phyloP scores from a whole-genome alignment of 2,329 filamentous ascomycete species.

The Fusarium odoratissimum region DNA sequence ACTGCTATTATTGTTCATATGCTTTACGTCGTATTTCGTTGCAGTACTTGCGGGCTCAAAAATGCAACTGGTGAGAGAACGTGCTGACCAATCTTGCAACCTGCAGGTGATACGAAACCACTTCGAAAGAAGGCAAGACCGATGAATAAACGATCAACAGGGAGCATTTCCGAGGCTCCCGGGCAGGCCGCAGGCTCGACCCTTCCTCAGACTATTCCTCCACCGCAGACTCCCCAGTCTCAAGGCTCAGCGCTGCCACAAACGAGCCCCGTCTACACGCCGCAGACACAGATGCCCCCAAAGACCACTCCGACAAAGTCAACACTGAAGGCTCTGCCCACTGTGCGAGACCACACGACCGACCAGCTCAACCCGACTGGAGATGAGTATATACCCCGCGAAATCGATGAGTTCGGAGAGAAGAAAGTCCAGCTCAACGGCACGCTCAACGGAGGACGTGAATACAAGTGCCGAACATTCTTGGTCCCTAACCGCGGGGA shows the following conservation, averaged over 20 bases:
- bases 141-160: constrained; percentile 68
- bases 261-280: constrained; percentile 53
- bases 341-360: constrained; percentile 95
- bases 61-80: background rate
- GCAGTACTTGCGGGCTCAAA: background rate
- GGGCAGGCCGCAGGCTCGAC: constrained; percentile 62
- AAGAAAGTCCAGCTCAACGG: constrained; percentile 91
- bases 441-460: constrained; percentile 81
- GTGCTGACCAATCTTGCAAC: constrained; percentile 47
- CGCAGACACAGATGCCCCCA: constrained; percentile 68
- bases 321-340: constrained; percentile 92
- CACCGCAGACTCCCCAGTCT: constrained; percentile 67
- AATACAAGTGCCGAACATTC: constrained; percentile 94
- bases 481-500: constrained; percentile 89
- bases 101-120: constrained; percentile 60
- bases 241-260: constrained; percentile 61
- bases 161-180: constrained; percentile 67
- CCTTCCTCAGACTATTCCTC: constrained; percentile 53
- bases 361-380: constrained; percentile 90
- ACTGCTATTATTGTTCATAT: constrained; percentile 47
- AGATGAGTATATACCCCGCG: constrained; percentile 94
- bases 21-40: constrained; percentile 46
- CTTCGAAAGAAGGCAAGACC: constrained; percentile 68
- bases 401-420: constrained; percentile 92
- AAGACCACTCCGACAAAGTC: constrained; percentile 85